These are phyloP conservation scores for Kodamaea sagamina DNA, from an alignment of 805 yeast genomes.

Conservation along the genomic window DNA sequence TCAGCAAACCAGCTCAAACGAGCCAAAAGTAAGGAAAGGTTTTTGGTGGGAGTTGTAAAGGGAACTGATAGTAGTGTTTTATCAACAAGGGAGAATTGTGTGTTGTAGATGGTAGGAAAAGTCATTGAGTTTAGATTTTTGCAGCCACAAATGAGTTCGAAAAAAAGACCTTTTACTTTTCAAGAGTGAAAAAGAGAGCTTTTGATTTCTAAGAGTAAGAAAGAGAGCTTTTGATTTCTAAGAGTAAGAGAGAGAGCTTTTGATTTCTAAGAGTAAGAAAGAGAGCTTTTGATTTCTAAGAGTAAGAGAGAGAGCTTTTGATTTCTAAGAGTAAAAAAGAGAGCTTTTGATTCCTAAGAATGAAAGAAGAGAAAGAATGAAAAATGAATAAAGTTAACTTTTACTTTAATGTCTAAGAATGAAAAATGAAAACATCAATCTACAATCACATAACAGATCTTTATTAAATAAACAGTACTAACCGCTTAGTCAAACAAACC, in stretches of 20 bases:
- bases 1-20: constrained; percentile 6
- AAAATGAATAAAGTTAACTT: neutral
- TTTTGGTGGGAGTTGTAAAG: neutral
- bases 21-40: constrained; percentile 8
- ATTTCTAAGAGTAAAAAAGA: too few relatives aligned
- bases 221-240: too few relatives aligned
- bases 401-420: too few relatives aligned
- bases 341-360: too few relatives aligned
- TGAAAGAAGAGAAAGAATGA: neutral
- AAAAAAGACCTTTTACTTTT: too few relatives aligned
- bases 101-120: constrained; percentile 6
- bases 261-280: too few relatives aligned
- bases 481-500: constrained; percentile 91
- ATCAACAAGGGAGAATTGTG: neutral
- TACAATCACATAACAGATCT: neutral
- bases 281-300: too few relatives aligned
- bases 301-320: too few relatives aligned
- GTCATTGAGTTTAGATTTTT: constrained; percentile 7
- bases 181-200: too few relatives aligned
- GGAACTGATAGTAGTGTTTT: neutral
- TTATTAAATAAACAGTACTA: constrained; percentile 4
- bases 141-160: constrained; percentile 13
- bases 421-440: too few relatives aligned
- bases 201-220: too few relatives aligned
- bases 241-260: too few relatives aligned